A percentile compares a stretch with the other conserved stretches of the same genome.
Conservation (phyloP, 140 eudicot species). For the Ambrosia hybrid region DNA sequence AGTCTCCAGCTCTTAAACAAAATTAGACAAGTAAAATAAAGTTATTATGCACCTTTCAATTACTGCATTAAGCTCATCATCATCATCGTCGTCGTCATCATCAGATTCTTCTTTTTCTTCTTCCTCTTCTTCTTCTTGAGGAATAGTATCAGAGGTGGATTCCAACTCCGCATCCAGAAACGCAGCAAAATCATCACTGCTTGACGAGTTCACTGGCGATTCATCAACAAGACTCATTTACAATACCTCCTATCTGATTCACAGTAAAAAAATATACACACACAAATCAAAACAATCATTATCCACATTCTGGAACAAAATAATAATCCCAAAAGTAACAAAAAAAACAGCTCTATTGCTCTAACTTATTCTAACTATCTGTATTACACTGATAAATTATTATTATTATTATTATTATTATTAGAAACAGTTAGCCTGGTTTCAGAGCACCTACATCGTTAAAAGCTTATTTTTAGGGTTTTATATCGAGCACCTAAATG, state of each 20-base stretch:
- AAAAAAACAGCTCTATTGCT: not conserved
- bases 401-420: not conserved
- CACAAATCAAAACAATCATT: not conserved
- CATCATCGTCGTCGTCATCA: not conserved
- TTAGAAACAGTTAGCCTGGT: not conserved
- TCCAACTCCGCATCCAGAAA: conserved; percentile 45
- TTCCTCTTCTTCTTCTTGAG: conserved; percentile 24
- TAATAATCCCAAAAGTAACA: too few species aligned
- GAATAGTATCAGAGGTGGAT: conserved; percentile 39
- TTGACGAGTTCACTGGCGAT: conserved; percentile 42
- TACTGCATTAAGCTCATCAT: conserved; percentile 21
- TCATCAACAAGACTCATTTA: conserved; percentile 41
- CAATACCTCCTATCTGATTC: conserved; percentile 16
- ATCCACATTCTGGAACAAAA: not conserved
- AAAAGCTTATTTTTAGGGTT: conserved; percentile 26
- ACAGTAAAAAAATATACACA: conserved; percentile 6
- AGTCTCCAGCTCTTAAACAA: conserved; percentile 9
- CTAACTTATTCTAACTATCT: not conserved
- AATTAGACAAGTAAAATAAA: conserved; percentile 9
- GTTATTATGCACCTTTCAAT: conserved; percentile 25
- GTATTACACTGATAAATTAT: not conserved
- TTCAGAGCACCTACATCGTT: conserved; percentile 15
- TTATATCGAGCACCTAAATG: conserved; percentile 10
- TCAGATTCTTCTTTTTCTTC: conserved; percentile 3
- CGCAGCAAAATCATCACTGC: conserved; percentile 52